Evolutionary conservation across 1,284 basidiomycete species (phyloP), one percentile per base, ranked within the genome.

Genomic region (Melanopsichium pennsylvanicum): DNA sequence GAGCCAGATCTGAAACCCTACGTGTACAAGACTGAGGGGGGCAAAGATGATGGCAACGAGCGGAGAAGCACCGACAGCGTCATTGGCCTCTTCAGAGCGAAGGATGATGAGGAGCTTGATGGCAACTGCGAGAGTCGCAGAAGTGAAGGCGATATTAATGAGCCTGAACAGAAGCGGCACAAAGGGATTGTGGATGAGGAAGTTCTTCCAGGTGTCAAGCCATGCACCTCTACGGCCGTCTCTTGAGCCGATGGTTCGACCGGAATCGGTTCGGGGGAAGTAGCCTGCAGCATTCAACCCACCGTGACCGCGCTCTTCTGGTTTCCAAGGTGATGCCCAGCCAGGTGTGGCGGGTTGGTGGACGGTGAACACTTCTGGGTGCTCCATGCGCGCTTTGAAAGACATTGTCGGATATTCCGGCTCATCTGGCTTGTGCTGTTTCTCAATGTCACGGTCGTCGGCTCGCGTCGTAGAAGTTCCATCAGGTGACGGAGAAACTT

Each of bases 31-130:
- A 4, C 90, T 93, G 50, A 91, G 82, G 8, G 91, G 90, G 5
- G 90, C 88, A 78, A 93, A 92, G 46, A 94, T 88, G 72, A 95
- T 90, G 47, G 91, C 89, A 18, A 93, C 85, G 4, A 90, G 88
- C 16, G 92, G 93, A 64, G 54, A 92, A 61, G 88, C 88, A 18
- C 93, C 93, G 19, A 94, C 85, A 4, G 87, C 86, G 22, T 91
- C 90, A 81, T 85, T 85, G 19, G 87, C 83, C 41, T 83, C 68
- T 67, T 85, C 81, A 0, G 79, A 75, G 31, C 78, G 74, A 79
- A 94, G 90, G 27, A 85, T 78, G 13, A 82, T 70, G 38, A 90
- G 87, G 75, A 93, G 89, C 45, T 86, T 86, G 61, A 92, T 87
- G 2, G 91, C 91, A 35, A 94, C 84, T 0, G 86, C 92, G 31